A percentile compares a stretch with the other conserved stretches of the same genome.
phyloP scores from a whole-genome alignment of 176 grass and related monocot species.

The Poa annua region DNA sequence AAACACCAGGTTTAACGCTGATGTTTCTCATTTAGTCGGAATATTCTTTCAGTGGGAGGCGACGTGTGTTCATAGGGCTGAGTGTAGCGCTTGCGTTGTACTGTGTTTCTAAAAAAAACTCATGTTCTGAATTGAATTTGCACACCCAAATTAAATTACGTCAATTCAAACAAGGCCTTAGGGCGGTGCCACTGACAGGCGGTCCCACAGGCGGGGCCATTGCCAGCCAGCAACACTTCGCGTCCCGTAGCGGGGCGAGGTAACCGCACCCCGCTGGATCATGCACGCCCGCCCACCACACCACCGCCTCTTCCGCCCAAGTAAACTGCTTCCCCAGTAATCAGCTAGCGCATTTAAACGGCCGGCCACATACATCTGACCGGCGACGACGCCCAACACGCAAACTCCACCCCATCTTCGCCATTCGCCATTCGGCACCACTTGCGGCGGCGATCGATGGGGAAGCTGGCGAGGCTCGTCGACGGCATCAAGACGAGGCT shows the following conservation, averaged over 20 bases:
- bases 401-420: background rate
- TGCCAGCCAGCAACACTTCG: background rate
- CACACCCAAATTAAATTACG: too few species aligned
- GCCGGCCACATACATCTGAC: background rate
- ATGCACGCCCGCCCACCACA: background rate
- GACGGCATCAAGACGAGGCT: slow-evolving; percentile 74
- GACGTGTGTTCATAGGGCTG: too few species aligned
- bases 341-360: slow-evolving; percentile 26
- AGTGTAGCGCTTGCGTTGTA: too few species aligned
- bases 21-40: too few species aligned
- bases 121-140: too few species aligned
- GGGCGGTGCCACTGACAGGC: background rate
- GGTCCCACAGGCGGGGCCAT: background rate
- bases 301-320: slow-evolving; percentile 6
- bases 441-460: slow-evolving; percentile 39
- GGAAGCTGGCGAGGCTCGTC: slow-evolving; percentile 67
- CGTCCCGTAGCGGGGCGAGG: background rate
- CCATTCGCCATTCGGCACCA: background rate
- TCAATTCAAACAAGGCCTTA: background rate
- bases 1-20: too few species aligned
- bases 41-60: too few species aligned
- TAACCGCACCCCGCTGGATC: background rate
- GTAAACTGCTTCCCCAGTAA: slow-evolving; percentile 29
- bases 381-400: background rate
- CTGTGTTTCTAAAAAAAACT: too few species aligned